Base-by-base conservation (phyloP, 345 rosid species). In the Brassica carinata region DNA sequence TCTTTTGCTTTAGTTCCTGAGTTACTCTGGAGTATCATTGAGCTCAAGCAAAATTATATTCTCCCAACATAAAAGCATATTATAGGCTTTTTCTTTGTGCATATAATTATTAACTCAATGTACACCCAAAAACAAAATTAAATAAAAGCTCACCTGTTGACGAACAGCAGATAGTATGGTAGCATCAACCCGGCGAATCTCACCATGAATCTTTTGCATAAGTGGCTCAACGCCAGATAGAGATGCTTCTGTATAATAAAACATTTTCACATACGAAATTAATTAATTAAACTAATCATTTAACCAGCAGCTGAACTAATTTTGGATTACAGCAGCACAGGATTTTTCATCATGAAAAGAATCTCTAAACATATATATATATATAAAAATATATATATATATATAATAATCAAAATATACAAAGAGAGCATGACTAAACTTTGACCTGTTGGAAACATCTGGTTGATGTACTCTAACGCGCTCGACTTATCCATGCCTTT, bases 1-100 rank as follows among this genome's bases (percentile, higher is more conserved):
- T 96, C 98, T 85, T 96, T 93, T 17, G 98, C 98, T 88, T 92
- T 96, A 30, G 91, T 92, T 80, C 99, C 97, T 1, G 99, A 96
- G 77, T 93, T 94, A 81, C 99, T 96, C 99, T 96, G 89, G 58
- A 87, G 76, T 59, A 76, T 31, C 6, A 75, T 70, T 64, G 10
- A 71, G n/a, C 7, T 36, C 53, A 66, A 75, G n/a, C 66, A 69
- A 69, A 6, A 64, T n/a, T 14, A 55, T 66, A 48, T 15, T 40
- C 30, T 40, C 6, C 18, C 38, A 71, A 58, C 51, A 53, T 34
- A 70, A 14, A 31, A 19, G 23, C 23, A 19, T 19, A 19, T 19
- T 19, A 23, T 23, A 23, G 2, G 26, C 26, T 23, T 23, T 23
- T 23, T 23, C 26, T 23, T 23, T 23, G 26, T 23, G 26, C 26